Evolutionary conservation across 2,329 filamentous ascomycete genomes (phyloP).

Genomic region (Alternaria solani): DNA sequence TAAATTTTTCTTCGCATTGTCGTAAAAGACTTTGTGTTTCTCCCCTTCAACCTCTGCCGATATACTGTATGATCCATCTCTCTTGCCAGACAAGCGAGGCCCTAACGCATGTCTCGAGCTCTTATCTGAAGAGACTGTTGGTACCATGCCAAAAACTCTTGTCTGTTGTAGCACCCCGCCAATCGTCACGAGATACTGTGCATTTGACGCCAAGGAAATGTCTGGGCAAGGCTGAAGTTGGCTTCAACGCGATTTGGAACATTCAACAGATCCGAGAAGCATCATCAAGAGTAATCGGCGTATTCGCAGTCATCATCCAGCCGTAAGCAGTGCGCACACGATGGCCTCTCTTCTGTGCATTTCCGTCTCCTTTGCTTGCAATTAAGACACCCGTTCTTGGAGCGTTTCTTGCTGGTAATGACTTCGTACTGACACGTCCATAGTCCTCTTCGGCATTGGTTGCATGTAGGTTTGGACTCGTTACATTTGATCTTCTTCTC

Average conservation of each 20-base stretch:
- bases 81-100: neutral
- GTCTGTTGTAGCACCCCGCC: neutral
- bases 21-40: neutral
- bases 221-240: neutral
- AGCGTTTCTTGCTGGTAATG: conserved; percentile 29
- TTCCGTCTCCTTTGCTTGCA: conserved; percentile 41
- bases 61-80: neutral
- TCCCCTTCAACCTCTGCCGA: neutral
- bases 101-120: neutral
- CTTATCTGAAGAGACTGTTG: neutral
- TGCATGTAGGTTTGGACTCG: conserved; percentile 39
- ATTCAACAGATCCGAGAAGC: neutral
- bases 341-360: conserved; percentile 44
- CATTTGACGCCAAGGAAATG: neutral
- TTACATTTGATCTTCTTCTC: conserved; percentile 46
- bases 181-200: neutral
- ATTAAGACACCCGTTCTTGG: conserved; percentile 42
- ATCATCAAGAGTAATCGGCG: conserved; percentile 27
- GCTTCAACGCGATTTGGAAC: neutral
- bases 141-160: neutral
- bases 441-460: conserved; percentile 39
- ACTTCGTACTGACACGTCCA: conserved; percentile 43
- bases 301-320: conserved; percentile 41
- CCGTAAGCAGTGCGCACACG: conserved; percentile 40
- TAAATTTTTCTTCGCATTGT: conserved; percentile 1